phyloP scores from a whole-genome alignment of 257 asterid species.

The Solanum tarapatanum region DNA sequence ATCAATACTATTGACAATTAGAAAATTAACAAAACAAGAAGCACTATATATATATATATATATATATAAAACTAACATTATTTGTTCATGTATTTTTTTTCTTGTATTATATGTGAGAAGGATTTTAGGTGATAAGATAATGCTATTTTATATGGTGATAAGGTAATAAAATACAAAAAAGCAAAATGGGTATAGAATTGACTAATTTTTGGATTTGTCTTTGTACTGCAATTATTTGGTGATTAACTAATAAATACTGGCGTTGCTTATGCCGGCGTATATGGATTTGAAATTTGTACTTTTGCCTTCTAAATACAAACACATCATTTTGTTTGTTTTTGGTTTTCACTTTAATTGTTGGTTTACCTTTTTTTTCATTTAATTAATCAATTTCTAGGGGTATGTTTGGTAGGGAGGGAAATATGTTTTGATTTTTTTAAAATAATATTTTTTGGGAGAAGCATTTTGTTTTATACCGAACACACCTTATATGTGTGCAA shows the following conservation, averaged over 20 bases:
- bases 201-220: background rate
- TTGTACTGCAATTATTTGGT: background rate
- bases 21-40: background rate
- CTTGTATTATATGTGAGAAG: background rate
- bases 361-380: background rate
- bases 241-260: background rate
- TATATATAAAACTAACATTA: background rate
- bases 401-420: too few species aligned
- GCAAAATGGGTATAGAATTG: background rate
- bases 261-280: background rate
- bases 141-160: background rate
- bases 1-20: background rate
- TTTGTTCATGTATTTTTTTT: background rate
- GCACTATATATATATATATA: background rate
- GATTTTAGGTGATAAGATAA: background rate
- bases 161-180: background rate
- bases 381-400: too few species aligned
- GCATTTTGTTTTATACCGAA: too few species aligned
- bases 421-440: too few species aligned
- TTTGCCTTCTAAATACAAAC: background rate
- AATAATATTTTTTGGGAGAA: background rate
- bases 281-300: background rate
- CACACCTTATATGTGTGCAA: background rate
- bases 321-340: background rate
- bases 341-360: background rate